A percentile compares a stretch with the other conserved stretches of the same genome.
Evolutionary conservation across 495 filamentous ascomycete genomes (phyloP).

Genomic region (Annulohypoxylon stygium): DNA sequence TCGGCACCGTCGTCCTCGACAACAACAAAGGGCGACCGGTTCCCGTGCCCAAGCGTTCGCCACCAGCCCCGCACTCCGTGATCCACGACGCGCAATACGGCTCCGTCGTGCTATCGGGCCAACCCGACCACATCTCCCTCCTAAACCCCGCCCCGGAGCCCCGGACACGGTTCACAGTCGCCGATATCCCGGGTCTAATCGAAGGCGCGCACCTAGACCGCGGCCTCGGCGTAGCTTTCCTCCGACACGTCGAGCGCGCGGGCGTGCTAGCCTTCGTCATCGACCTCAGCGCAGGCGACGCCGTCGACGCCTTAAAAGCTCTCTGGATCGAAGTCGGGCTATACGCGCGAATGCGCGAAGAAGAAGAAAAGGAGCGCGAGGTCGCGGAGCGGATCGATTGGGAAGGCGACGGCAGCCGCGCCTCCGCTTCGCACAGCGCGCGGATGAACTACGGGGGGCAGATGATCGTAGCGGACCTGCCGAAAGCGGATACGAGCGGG

Average conservation of each 20-base stretch:
- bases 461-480: constrained; percentile 55
- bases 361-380: constrained; percentile 68
- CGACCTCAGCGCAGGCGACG: constrained; percentile 84
- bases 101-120: constrained; percentile 45
- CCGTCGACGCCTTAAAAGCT: constrained; percentile 78
- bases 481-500: constrained; percentile 40
- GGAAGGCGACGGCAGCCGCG: constrained; percentile 49
- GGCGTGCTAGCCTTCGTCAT: constrained; percentile 93
- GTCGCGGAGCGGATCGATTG: constrained; percentile 58
- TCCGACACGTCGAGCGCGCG: constrained; percentile 94
- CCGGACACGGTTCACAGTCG: constrained; percentile 87
- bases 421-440: background rate
- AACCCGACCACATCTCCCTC: constrained; percentile 18
- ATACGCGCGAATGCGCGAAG: constrained; percentile 80
- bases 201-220: constrained; percentile 92
- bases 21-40: constrained; percentile 75
- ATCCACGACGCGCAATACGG: constrained; percentile 49
- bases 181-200: constrained; percentile 94
- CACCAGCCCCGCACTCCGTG: constrained; percentile 55
- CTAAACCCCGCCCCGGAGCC: constrained; percentile 52
- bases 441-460: constrained; percentile 32
- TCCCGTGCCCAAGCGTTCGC: constrained; percentile 47
- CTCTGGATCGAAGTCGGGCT: constrained; percentile 91
- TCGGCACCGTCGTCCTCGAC: constrained; percentile 94
- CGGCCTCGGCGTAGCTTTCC: constrained; percentile 89